Conservation (phyloP, 495 filamentous ascomycete species). For the Neurospora sp. region DNA sequence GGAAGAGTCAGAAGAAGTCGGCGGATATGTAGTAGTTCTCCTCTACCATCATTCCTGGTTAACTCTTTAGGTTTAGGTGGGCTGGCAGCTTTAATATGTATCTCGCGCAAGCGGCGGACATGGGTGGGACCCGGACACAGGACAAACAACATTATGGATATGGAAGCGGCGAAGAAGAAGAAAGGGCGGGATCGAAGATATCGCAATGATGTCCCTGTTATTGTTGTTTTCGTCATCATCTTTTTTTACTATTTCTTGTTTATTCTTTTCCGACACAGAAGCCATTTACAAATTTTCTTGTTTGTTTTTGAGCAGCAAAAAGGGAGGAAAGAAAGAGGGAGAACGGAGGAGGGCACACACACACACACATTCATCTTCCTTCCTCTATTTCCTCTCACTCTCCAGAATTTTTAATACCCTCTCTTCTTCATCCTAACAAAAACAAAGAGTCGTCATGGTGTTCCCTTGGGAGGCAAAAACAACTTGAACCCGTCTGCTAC, state of each 20-base stretch:
- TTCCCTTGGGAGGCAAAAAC: neutral
- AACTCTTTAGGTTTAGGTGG: neutral
- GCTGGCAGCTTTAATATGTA: neutral
- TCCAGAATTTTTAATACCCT: neutral
- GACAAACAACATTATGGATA: neutral
- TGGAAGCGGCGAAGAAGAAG: neutral
- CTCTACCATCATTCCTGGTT: neutral
- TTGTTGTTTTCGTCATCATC: neutral
- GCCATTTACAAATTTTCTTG: neutral
- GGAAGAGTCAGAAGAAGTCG: conserved; percentile 52
- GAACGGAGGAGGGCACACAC: neutral
- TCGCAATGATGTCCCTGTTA: neutral
- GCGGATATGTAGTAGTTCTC: conserved; percentile 9
- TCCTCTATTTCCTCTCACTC: neutral
- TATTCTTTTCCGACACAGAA: neutral
- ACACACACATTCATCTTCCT: neutral
- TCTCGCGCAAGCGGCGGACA: neutral
- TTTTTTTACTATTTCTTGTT: neutral
- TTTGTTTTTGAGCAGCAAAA: neutral
- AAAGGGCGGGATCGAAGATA: neutral
- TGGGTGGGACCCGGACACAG: neutral
- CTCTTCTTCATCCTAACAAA: neutral
- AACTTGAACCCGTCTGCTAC: neutral
- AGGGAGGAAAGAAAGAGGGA: neutral
- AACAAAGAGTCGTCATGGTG: neutral